These are phyloP conservation scores for Exobasidium cylindrosporum DNA, from an alignment of 1,284 basidiomycete genomes.

Conservation along the genomic window DNA sequence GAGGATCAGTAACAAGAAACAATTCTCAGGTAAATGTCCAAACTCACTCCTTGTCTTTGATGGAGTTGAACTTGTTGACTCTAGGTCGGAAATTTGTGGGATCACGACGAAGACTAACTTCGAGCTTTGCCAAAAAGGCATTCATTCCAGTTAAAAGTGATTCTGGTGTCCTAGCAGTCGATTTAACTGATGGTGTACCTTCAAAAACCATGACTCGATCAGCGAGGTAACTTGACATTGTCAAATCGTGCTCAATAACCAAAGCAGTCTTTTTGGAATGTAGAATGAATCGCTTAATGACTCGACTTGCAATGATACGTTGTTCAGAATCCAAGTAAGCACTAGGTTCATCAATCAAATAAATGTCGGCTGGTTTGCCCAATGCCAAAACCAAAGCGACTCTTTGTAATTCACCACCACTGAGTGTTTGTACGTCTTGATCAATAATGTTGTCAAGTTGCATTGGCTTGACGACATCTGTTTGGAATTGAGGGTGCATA, in stretches of 20 bases:
- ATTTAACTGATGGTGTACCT: slow-evolving; percentile 50
- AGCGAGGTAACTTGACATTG: slow-evolving; percentile 53
- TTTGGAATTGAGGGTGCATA: slow-evolving; percentile 56
- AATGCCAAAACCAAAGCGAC: slow-evolving; percentile 53
- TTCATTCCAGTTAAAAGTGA: slow-evolving; percentile 54
- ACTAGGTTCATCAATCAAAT: slow-evolving; percentile 54
- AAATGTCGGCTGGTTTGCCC: slow-evolving; percentile 54
- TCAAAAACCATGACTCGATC: slow-evolving; percentile 54
- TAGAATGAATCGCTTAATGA: slow-evolving; percentile 56
- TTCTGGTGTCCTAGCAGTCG: slow-evolving; percentile 48
- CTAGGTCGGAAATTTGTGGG: slow-evolving; percentile 53
- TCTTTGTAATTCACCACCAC: slow-evolving; percentile 54
- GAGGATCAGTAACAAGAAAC: slow-evolving; percentile 39
- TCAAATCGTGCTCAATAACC: slow-evolving; percentile 56
- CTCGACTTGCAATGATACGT: slow-evolving; percentile 53
- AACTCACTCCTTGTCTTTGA: slow-evolving; percentile 53
- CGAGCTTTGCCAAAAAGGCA: slow-evolving; percentile 49
- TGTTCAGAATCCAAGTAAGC: slow-evolving; percentile 55
- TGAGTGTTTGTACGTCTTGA: slow-evolving; percentile 54
- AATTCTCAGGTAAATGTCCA: too few relatives aligned
- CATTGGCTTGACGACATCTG: slow-evolving; percentile 56
- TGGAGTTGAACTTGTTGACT: slow-evolving; percentile 54
- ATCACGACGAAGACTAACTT: slow-evolving; percentile 54
- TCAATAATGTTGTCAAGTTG: slow-evolving; percentile 52
- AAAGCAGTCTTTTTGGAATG: slow-evolving; percentile 55